phyloP scores from a whole-genome alignment of 495 filamentous ascomycete genomes.

The Aspergillus baeticus region DNA sequence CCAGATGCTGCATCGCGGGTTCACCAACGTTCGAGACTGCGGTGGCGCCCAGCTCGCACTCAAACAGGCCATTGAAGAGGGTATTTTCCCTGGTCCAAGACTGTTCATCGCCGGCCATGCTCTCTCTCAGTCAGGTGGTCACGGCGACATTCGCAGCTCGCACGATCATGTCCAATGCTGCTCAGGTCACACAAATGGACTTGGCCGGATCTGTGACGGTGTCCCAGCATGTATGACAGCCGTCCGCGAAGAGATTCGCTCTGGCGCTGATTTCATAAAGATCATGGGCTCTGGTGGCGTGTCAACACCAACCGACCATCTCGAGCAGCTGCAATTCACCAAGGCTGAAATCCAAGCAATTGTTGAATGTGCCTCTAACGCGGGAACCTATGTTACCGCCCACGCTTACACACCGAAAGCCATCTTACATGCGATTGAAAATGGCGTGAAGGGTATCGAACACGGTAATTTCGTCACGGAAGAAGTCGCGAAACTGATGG shows the following conservation, averaged over 20 bases:
- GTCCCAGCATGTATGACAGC: constrained; percentile 48
- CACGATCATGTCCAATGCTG: constrained; percentile 43
- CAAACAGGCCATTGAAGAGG: constrained; percentile 51
- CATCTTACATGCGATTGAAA: constrained; percentile 53
- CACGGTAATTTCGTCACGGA: constrained; percentile 55
- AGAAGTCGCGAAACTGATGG: constrained; percentile 48
- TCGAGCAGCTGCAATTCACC: constrained; percentile 53
- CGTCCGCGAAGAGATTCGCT: constrained; percentile 51
- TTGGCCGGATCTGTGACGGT: constrained; percentile 49
- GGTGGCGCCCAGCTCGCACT: constrained; percentile 51
- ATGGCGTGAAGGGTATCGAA: constrained; percentile 56
- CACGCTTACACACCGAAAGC: constrained; percentile 54
- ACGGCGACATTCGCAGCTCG: constrained; percentile 45
- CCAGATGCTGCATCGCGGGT: constrained; percentile 52
- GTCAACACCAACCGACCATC: constrained; percentile 47
- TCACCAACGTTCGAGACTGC: constrained; percentile 52
- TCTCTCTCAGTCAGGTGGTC: constrained; percentile 53
- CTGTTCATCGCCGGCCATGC: constrained; percentile 46
- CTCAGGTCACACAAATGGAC: constrained; percentile 30
- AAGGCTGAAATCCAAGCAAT: constrained; percentile 52
- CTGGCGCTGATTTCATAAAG: constrained; percentile 56
- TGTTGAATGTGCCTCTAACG: constrained; percentile 41
- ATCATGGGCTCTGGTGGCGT: constrained; percentile 58
- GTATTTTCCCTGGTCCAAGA: constrained; percentile 46
- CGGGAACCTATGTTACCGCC: constrained; percentile 53